These are phyloP conservation scores for Mimosa pudica DNA, from an alignment of 306 rosid genomes.

Conservation along the genomic window DNA sequence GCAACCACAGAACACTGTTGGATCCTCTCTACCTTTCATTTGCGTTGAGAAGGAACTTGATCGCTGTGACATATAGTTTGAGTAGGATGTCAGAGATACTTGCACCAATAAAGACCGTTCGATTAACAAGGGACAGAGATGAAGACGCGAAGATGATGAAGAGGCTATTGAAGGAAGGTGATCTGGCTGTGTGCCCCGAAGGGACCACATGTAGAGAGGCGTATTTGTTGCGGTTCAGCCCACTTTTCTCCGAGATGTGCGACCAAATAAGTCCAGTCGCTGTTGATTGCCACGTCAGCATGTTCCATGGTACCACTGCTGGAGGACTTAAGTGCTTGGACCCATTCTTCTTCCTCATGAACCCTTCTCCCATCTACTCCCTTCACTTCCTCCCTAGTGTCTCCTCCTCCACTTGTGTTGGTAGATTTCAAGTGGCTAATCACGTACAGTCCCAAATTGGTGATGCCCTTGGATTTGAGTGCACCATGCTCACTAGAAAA, in stretches of 20 bases:
- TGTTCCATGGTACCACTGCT: constrained; percentile 89
- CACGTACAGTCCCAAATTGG: constrained; percentile 58
- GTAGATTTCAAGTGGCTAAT: constrained; percentile 63
- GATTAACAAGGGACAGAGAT: constrained; percentile 57
- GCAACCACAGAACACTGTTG: constrained; percentile 74
- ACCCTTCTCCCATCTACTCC: constrained; percentile 66
- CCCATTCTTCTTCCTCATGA: constrained; percentile 69
- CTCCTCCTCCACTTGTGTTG: background rate
- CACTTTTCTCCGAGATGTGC: constrained; percentile 68
- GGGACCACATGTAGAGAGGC: constrained; percentile 97
- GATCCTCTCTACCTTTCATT: constrained; percentile 70
- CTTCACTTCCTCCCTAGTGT: constrained; percentile 43
- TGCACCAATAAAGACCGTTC: constrained; percentile 76
- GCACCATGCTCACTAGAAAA: constrained; percentile 72
- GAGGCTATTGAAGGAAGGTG: constrained; percentile 50
- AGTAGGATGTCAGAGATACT: constrained; percentile 72
- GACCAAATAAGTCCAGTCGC: constrained; percentile 66
- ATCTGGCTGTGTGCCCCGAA: constrained; percentile 76
- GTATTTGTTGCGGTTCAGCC: constrained; percentile 78
- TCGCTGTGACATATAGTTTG: constrained; percentile 76
- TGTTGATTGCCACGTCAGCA: constrained; percentile 53
- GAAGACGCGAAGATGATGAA: constrained; percentile 56
- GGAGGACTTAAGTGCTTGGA: constrained; percentile 83
- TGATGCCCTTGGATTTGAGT: constrained; percentile 53
- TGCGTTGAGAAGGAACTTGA: constrained; percentile 41